A percentile compares a stretch with the other conserved stretches of the same genome.
phyloP scores from a whole-genome alignment of 345 rosid species.

The Melastoma malabathricum region DNA sequence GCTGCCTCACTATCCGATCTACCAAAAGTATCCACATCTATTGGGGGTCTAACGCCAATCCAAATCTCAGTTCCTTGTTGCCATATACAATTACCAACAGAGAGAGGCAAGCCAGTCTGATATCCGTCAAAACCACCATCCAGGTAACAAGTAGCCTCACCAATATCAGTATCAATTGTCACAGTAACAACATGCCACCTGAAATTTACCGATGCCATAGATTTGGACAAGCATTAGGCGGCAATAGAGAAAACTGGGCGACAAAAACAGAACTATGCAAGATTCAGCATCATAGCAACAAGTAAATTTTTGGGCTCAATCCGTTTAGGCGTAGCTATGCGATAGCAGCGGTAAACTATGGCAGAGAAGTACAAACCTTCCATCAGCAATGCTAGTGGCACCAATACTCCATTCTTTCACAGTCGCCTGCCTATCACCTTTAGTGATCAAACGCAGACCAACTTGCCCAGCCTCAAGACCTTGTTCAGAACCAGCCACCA shows the following conservation, averaged over 20 bases:
- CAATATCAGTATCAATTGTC: conserved; percentile 84
- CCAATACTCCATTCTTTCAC: conserved; percentile 97
- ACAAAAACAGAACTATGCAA: too few species aligned
- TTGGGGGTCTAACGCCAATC: conserved; percentile 94
- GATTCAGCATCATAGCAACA: too few species aligned
- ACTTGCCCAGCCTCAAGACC: conserved; percentile 99
- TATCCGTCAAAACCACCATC: conserved; percentile 98
- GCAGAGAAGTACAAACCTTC: conserved; percentile 43
- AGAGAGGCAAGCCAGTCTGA: conserved; percentile 60
- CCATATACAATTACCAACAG: conserved; percentile 60
- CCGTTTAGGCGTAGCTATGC: conserved; percentile 4
- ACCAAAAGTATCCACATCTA: conserved; percentile 86
- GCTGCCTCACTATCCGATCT: conserved; percentile 99
- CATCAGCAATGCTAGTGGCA: conserved; percentile 98
- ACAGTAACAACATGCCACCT: conserved; percentile 99
- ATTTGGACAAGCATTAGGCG: neutral
- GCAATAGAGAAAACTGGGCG: neutral
- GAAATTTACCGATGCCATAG: conserved; percentile 12
- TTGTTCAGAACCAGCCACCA: conserved; percentile 99
- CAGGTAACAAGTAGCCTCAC: conserved; percentile 92
- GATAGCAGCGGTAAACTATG: neutral
- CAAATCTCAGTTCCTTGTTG: conserved; percentile 84
- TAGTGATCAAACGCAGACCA: conserved; percentile 82
- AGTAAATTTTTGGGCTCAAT: neutral
- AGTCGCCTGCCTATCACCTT: conserved; percentile 87